Evolutionary conservation across 2,329 filamentous ascomycete genomes (phyloP), one percentile per base, ranked within the genome.

Genomic region (Talaromyces atroroseus): DNA sequence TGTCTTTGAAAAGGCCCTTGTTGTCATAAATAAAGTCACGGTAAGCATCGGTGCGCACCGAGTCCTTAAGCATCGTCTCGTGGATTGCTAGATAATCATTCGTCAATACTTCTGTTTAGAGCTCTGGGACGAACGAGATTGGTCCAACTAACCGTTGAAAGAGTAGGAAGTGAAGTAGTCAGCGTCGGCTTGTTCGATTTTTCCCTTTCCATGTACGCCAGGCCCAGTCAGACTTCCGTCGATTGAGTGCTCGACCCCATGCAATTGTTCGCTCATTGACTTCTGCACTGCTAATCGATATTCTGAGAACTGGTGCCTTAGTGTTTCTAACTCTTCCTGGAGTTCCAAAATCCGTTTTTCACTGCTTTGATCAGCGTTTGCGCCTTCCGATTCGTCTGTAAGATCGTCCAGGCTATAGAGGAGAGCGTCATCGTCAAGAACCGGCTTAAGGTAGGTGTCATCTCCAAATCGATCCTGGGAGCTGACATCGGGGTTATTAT

Each of bases 61-160:
- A 80, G 67, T 97, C 92, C 71, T 96, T 95, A 60, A 97, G 81
- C 92, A 97, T 97, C 7, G 88, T 91, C 69, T 96, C 90, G 71
- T 97, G 92, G 56, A 97, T 96, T 57, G 90, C 89, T 88, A 68
- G 24, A n/a, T 18, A 6, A 44, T 50, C 23, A 6, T 16, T 5
- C 5, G 23, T 47, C 34, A 47, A 18, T 48, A 10, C 5, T 34
- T 18, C 38, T 23, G 8, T 8, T 24, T 18, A n/a, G 20, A 21
- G 36, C 12, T 24, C 16, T 26, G 21, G 49, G 16, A 11, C 24
- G 5, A 49, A 23, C 18, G 29, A 29, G 21, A 12, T 49, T 18
- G 38, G 23, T 20, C 21, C 34, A 40, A 64, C 77, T 60, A 72
- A 88, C 87, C 84, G 82, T 81, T 92, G 67, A 81, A 81, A 14